Conservation (phyloP, 345 rosid genomes). For the Brassica juncea region DNA sequence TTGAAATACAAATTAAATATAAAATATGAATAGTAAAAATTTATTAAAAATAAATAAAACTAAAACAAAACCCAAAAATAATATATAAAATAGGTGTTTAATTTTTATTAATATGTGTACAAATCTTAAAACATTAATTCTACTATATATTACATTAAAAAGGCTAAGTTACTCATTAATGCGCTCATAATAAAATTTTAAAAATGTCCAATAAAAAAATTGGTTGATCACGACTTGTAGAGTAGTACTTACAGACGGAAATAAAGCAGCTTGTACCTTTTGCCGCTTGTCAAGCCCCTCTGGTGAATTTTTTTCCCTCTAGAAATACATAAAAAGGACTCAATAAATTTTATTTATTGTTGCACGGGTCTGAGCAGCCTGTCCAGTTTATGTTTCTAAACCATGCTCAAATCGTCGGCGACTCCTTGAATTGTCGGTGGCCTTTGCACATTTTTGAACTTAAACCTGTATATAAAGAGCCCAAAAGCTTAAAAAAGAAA, state of each 20-base stretch:
- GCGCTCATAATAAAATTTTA: not conserved
- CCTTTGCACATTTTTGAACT: not conserved
- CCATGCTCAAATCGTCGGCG: conserved; percentile 3
- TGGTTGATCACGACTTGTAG: too few relatives aligned
- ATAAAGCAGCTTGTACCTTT: conserved; percentile 9
- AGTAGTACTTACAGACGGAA: not conserved
- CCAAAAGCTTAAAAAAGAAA: not conserved
- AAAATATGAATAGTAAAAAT: too few relatives aligned
- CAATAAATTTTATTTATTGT: conserved; percentile 17
- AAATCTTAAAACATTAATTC: too few relatives aligned
- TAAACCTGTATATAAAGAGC: not conserved
- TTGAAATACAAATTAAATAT: too few relatives aligned
- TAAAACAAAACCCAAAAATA: too few relatives aligned
- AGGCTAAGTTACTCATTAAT: not conserved
- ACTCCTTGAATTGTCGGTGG: conserved; percentile 24
- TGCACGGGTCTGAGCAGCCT: conserved; percentile 13
- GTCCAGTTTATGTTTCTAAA: not conserved
- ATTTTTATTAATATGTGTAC: too few relatives aligned
- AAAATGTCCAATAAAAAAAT: too few relatives aligned
- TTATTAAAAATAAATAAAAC: too few relatives aligned
- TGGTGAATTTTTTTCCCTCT: not conserved
- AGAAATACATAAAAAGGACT: not conserved
- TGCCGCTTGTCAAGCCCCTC: conserved; percentile 17
- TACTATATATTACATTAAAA: not conserved
- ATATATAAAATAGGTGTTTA: too few relatives aligned